phyloP scores from a whole-genome alignment of 805 yeast species.

The Nakazawaea wickerhamii region DNA sequence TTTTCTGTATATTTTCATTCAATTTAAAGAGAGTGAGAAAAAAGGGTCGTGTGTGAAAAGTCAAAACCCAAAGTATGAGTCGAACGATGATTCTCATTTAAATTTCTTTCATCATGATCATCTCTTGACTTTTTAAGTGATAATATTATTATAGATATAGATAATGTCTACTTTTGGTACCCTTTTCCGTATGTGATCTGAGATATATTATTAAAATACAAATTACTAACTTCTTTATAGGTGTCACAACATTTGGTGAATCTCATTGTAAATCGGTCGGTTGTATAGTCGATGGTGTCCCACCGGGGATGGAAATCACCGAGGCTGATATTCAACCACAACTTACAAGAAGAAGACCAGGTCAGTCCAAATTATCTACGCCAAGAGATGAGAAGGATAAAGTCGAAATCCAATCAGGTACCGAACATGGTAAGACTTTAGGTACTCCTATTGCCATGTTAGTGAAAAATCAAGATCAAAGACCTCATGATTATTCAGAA shows the following conservation, averaged over 20 bases:
- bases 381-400: constrained; percentile 95
- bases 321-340: constrained; percentile 94
- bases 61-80: too few relatives aligned
- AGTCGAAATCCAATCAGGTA: constrained; percentile 91
- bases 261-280: constrained; percentile 98
- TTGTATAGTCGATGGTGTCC: constrained; percentile 97
- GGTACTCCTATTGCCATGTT: constrained; percentile 97
- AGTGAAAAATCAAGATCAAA: constrained; percentile 89
- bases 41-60: too few relatives aligned
- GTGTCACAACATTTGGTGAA: constrained; percentile 95
- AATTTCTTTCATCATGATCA: too few relatives aligned
- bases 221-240: constrained; percentile 16
- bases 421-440: constrained; percentile 82
- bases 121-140: too few relatives aligned
- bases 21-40: too few relatives aligned
- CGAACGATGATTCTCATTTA: too few relatives aligned
- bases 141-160: too few relatives aligned
- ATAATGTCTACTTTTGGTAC: constrained; percentile 71
- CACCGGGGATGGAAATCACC: constrained; percentile 83
- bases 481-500: constrained; percentile 94
- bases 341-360: constrained; percentile 94
- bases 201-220: too few relatives aligned
- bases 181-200: constrained; percentile 31
- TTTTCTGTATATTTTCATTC: neutral
- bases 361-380: constrained; percentile 86